A percentile compares a stretch with the other conserved stretches of the same genome.
These are phyloP conservation scores for Aspergillus transmontanensis DNA, from an alignment of 2,329 filamentous ascomycete species.

Conservation along the genomic window DNA sequence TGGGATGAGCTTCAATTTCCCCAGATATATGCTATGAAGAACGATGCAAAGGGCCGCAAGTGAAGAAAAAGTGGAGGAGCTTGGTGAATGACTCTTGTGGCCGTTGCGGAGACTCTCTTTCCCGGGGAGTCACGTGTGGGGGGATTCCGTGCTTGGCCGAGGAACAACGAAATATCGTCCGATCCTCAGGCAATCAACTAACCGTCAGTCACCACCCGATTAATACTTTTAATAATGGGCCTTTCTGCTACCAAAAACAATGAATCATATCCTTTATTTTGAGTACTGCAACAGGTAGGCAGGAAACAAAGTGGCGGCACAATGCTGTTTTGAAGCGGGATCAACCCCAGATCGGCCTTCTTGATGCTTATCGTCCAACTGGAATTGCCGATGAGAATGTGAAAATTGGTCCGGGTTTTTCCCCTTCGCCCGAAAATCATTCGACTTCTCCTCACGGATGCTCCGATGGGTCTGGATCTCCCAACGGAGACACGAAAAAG, in stretches of 20 bases:
- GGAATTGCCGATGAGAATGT: slow-evolving; percentile 21
- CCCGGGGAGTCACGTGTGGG: slow-evolving; percentile 30
- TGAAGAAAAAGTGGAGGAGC: slow-evolving; percentile 13
- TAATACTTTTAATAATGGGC: neutral
- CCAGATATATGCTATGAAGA: neutral
- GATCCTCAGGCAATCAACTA: neutral
- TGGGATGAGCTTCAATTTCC: neutral
- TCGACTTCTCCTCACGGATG: slow-evolving; percentile 21
- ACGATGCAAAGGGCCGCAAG: slow-evolving; percentile 1
- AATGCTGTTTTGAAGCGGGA: neutral
- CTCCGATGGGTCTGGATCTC: slow-evolving; percentile 10
- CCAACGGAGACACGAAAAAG: neutral
- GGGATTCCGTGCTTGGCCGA: slow-evolving; percentile 26
- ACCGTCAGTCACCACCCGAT: neutral
- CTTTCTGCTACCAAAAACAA: neutral
- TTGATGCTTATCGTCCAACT: slow-evolving; percentile 4
- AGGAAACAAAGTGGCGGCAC: neutral
- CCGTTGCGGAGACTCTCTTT: slow-evolving; percentile 26
- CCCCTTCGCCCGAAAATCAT: slow-evolving; percentile 33
- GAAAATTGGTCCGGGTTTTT: slow-evolving; percentile 26
- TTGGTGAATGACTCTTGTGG: slow-evolving; percentile 16
- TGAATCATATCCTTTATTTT: neutral
- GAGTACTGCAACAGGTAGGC: neutral
- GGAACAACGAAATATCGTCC: slow-evolving; percentile 10
- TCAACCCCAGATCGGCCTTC: slow-evolving; percentile 5